Conservation (phyloP, 352 stramenopile species). For the Phytophthora podocarpi region DNA sequence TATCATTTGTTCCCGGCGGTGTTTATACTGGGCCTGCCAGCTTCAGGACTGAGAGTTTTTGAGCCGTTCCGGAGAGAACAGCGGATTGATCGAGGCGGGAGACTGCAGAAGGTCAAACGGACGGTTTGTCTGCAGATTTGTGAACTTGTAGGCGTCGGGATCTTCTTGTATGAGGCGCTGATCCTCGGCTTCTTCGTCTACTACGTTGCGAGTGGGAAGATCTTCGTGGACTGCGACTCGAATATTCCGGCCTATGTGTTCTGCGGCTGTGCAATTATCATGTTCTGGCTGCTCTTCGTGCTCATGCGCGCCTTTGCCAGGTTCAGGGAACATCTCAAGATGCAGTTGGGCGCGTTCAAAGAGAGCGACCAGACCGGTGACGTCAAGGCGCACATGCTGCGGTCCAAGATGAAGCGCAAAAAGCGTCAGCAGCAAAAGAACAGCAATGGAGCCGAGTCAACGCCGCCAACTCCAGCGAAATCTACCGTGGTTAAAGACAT, state of each 20-base stretch:
- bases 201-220: constrained; percentile 55
- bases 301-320: constrained; percentile 74
- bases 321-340: constrained; percentile 86
- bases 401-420: constrained; percentile 56
- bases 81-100: constrained; percentile 56
- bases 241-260: constrained; percentile 60
- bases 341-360: constrained; percentile 83
- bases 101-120: constrained; percentile 80
- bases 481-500: constrained; percentile 56
- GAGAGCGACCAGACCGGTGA: constrained; percentile 84
- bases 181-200: constrained; percentile 60
- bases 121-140: constrained; percentile 80
- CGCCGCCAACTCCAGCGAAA: constrained; percentile 18
- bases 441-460: constrained; percentile 5
- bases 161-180: constrained; percentile 59
- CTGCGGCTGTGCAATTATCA: constrained; percentile 40
- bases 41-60: constrained; percentile 65
- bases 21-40: constrained; percentile 66
- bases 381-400: constrained; percentile 69
- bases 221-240: constrained; percentile 58
- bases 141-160: constrained; percentile 63
- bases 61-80: constrained; percentile 77
- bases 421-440: constrained; percentile 46
- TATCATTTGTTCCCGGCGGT: constrained; percentile 74
- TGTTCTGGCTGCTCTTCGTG: constrained; percentile 70